A percentile compares a stretch with the other conserved stretches of the same genome.
phyloP scores from a whole-genome alignment of 1,284 basidiomycete genomes.

The Spongiforma sp. region DNA sequence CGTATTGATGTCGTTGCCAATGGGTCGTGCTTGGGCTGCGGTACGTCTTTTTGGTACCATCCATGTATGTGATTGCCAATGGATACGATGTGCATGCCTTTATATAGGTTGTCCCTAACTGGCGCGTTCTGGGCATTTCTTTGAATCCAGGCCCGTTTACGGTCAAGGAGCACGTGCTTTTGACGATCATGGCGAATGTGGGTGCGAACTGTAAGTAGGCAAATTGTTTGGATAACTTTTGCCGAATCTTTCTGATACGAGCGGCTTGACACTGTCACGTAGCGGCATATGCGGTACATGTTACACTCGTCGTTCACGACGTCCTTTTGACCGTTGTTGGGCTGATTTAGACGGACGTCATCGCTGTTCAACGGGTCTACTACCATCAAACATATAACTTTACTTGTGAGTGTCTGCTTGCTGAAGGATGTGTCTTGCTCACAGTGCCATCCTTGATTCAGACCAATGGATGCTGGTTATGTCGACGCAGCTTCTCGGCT shows the following conservation, averaged over 20 bases:
- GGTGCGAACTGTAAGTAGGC: too few species aligned
- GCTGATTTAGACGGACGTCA: constrained; percentile 49
- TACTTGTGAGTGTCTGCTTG: constrained; percentile 45
- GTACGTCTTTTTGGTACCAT: constrained; percentile 17
- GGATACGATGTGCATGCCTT: background rate
- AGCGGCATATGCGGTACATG: constrained; percentile 38
- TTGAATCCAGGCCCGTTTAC: constrained; percentile 77
- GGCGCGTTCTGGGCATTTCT: constrained; percentile 58
- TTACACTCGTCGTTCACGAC: background rate
- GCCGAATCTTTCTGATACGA: too few species aligned
- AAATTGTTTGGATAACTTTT: too few species aligned
- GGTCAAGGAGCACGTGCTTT: constrained; percentile 72
- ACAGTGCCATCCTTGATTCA: constrained; percentile 55
- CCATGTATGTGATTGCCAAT: background rate
- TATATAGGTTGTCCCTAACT: constrained; percentile 55
- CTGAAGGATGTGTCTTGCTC: too few species aligned
- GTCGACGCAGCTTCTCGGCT: constrained; percentile 87
- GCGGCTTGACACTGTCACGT: too few species aligned
- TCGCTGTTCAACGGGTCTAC: constrained; percentile 76
- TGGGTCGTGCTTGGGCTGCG: constrained; percentile 64
- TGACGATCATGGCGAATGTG: constrained; percentile 82
- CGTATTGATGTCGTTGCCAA: constrained; percentile 66
- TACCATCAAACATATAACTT: constrained; percentile 72
- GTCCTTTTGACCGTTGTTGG: constrained; percentile 1
- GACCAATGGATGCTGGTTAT: constrained; percentile 83